Conservation (phyloP, 495 filamentous ascomycete species). For the Lasiosphaeriaceae sp. region DNA sequence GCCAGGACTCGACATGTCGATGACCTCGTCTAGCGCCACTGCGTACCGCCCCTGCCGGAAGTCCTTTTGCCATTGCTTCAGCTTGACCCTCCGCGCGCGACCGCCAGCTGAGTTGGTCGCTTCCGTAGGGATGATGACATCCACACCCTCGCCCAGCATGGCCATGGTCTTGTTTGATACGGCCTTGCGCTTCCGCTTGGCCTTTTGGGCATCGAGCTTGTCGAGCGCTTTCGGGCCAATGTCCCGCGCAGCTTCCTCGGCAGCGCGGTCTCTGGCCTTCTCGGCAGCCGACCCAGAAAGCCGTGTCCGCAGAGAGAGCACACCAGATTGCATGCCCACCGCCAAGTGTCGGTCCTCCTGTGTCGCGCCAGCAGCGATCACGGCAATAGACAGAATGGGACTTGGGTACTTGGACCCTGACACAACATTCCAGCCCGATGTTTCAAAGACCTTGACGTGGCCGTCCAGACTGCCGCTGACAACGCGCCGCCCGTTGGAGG, state of each 20-base stretch:
- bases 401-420: constrained; percentile 87
- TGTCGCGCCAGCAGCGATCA: constrained; percentile 62
- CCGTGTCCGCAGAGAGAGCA: constrained; percentile 82
- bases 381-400: constrained; percentile 77
- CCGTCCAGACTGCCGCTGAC: constrained; percentile 88
- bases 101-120: constrained; percentile 43
- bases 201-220: constrained; percentile 61
- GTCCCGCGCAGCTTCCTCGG: constrained; percentile 81
- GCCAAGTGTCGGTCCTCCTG: constrained; percentile 85
- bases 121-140: constrained; percentile 65
- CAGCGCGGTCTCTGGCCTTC: constrained; percentile 69
- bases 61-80: constrained; percentile 73
- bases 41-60: constrained; percentile 75
- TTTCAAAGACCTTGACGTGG: constrained; percentile 95
- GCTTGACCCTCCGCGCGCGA: constrained; percentile 46
- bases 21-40: constrained; percentile 72
- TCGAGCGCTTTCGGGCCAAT: constrained; percentile 66
- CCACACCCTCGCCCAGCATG: constrained; percentile 77
- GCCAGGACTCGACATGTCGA: constrained; percentile 44
- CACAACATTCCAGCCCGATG: constrained; percentile 85
- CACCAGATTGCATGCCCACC: constrained; percentile 89
- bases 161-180: constrained; percentile 75
- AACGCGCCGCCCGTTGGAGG: constrained; percentile 72
- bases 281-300: constrained; percentile 79
- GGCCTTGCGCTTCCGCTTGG: constrained; percentile 62